Evolutionary conservation across 2,329 filamentous ascomycete species (phyloP), one percentile per base, ranked within the genome.

Genomic region (Elsinoe fawcettii): DNA sequence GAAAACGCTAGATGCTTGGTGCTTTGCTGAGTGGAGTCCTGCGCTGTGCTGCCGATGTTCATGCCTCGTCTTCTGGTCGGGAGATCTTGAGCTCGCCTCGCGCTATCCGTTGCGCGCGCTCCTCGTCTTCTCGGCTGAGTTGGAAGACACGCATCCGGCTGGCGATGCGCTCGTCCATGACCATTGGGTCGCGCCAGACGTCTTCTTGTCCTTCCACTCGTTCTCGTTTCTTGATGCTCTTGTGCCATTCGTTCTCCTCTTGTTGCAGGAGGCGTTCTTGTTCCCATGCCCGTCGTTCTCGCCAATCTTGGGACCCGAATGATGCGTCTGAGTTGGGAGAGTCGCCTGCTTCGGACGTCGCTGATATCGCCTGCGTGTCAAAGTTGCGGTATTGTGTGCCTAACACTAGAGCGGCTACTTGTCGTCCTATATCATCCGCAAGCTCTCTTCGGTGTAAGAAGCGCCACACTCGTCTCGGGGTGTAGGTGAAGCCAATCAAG

Each of bases 401-500:
- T 36, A 96, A 82, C 59, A 95, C 92, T 34, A 87, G 84, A 34
- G 90, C 87, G 0, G 92, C 92, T 16, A 95, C 90, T 62, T 96
- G 84, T 41, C 88, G 85, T 54, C 93, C 93, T 60, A 96, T 84
- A 46, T 85, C 80, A 67, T 99, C 92, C 61, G 92, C 92, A n/a
- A 96, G 79, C 61, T 82, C 75, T 56, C 93, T 86, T 60, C 86
- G 85, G 70, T 86, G 95, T 60, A 99, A 77, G 79, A 91, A 99
- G 62, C 93, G 87, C 67, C 87, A 87, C 60, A 97, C 78, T 60
- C 93, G 86, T 62, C 85, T 87, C 0, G 90, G 88, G 2, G 92
- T 96, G 74, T 93, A 92, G 61, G 88, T 76, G 77, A 99, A 95
- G 60, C 93, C 93, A 27, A 99, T 85, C 59, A 96, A 81, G 70